Evolutionary conservation across 148 eudicot species (phyloP), one percentile per base, ranked within the genome.

Genomic region (Diospyros lotus): DNA sequence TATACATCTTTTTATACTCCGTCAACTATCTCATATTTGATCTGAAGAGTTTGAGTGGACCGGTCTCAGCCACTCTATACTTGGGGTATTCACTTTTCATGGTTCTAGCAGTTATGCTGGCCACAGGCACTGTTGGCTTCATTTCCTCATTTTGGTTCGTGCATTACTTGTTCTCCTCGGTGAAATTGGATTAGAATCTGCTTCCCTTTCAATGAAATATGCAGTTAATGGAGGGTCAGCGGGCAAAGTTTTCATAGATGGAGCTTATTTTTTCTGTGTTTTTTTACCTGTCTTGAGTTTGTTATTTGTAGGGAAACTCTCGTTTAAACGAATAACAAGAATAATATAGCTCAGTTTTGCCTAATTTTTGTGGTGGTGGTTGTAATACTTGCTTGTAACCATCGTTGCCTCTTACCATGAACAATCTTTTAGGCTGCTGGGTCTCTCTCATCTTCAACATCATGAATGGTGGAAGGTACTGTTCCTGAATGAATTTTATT

Each of bases 71-170:
- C 18, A 81, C 84, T 28, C 73, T 81, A 28, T 81, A 81, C 69
- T 50, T 77, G 78, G 84, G 84, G 11, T 81, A 81, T 44, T 81
- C 84, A 3, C 75, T 81, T 7, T 74, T 81, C 63, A 81, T 81
- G 78, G 84, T 81, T 53, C 9, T 69, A 53, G 84, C 80, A 0
- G 73, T 81, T 58, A 81, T 81, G 84, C 77, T 81, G 1, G 84
- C 84, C 6, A 81, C 84, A 7, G 84, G 84, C 54, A 81, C 84
- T 2, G 75, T 81, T 62, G 84, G 84, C n/a, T 81, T 81, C 73
- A 71, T 81, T 4, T 64, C 80, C 12, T 81, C 84, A 13, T 81
- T 81, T 69, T 81, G 84, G 84, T 81, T 81, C 51, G 84, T 81
- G 56, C 84, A 81, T 59, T 81, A 81, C 66, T 64, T 81, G 80